Evolutionary conservation across 1,284 basidiomycete species (phyloP).

Genomic region (Neonothopanus nambi): DNA sequence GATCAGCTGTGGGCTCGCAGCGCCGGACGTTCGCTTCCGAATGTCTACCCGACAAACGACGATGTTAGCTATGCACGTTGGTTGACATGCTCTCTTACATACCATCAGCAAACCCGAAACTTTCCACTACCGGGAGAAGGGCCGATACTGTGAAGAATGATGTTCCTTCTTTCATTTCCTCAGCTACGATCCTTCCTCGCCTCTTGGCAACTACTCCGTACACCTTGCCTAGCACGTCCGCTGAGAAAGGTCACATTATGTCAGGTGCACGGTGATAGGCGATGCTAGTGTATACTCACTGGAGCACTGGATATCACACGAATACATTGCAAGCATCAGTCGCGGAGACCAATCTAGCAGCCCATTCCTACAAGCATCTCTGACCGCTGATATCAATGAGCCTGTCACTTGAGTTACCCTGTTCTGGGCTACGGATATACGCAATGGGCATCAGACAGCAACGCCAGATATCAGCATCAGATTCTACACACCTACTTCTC

Average conservation of each 20-base stretch:
- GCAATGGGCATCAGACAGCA: conserved; percentile 12
- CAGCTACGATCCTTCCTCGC: conserved; percentile 89
- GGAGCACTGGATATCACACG: conserved; percentile 97
- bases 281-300: conserved; percentile 54
- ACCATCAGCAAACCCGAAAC: conserved; percentile 98
- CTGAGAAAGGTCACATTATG: conserved; percentile 38
- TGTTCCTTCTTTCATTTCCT: conserved; percentile 99
- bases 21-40: conserved; percentile 93
- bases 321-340: conserved; percentile 97
- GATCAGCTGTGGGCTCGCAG: conserved; percentile 94
- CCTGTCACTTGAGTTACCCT: conserved; percentile 79
- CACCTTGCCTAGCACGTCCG: conserved; percentile 96
- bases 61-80: conserved; percentile 3
- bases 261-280: not conserved
- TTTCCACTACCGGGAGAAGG: conserved; percentile 93
- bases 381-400: conserved; percentile 85
- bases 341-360: conserved; percentile 97
- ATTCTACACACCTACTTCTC: conserved; percentile 58
- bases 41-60: conserved; percentile 63
- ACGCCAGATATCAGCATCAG: conserved; percentile 13
- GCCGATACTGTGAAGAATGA: conserved; percentile 92
- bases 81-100: conserved; percentile 13
- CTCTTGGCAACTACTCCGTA: conserved; percentile 94
- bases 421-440: conserved; percentile 54
- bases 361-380: conserved; percentile 87